Base-by-base conservation (phyloP, 1,284 basidiomycete genomes). In the Xerocomus amazonicus region DNA sequence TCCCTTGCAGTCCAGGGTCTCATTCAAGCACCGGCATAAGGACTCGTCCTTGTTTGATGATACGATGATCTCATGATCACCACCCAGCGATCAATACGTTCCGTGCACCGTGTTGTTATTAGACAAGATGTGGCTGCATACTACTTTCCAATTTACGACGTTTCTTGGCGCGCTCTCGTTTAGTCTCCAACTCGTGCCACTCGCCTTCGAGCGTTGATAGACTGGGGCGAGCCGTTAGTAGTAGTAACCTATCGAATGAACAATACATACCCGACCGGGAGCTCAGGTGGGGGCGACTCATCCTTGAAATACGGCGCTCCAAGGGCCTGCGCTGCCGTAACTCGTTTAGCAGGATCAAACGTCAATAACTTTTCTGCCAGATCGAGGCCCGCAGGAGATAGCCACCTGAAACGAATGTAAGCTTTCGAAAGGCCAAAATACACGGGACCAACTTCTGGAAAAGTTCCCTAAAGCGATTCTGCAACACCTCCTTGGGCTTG, bases 101-200 rank as follows among this genome's bases (percentile, higher is more conserved):
- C 55, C 51, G 51, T 53, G 47, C 50, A 53, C 43, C 51, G 51
- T 54, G 39, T 43, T 54, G 47, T 45, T 51, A 58, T 56, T 65
- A 67, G 42, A 65, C 63, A 64, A 50, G 59, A 33, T 66, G 66
- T 62, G 54, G 39, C 26, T 52, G 61, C 41, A 35, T 43, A 59
- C 51, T 65, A 54, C 29, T 50, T 55, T 67, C 62, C 47, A 75
- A 78, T 71, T 78, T 82, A 66, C 74, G 69, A 47, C 83, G 75
- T 68, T 86, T 90, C 73, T 83, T 89, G 50, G 84, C 87, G 32
- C 87, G 81, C 70, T 91, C 90, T 48, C 84, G 75, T 69, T 94
- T 94, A 29, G 88, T 87, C 66, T 96, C 93, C 53, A 91, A 77
- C 67, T 97, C 93, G 67, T 97, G 93, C 92, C 93, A 97, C 66